phyloP scores from a whole-genome alignment of 2,329 filamentous ascomycete genomes.

The Rhynchosporium agropyri region DNA sequence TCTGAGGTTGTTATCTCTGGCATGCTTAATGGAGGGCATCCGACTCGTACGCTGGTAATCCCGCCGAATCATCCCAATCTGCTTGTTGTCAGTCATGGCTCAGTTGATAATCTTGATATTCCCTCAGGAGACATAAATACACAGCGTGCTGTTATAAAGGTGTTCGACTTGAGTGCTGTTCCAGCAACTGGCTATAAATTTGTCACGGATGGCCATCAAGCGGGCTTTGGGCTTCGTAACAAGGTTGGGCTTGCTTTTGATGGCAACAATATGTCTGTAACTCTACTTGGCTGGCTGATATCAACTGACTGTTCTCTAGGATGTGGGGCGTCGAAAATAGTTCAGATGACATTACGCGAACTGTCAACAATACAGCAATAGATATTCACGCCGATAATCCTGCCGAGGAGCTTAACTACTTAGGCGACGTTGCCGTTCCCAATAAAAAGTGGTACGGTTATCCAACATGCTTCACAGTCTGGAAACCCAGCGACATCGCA shows the following conservation, averaged over 20 bases:
- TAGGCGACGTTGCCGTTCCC: conserved; percentile 28
- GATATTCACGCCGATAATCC: conserved; percentile 32
- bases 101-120: conserved; percentile 28
- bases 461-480: conserved; percentile 32
- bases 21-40: conserved; percentile 28
- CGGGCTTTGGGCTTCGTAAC: conserved; percentile 32
- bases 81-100: conserved; percentile 30
- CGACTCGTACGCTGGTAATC: conserved; percentile 27
- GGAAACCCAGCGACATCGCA: conserved; percentile 26
- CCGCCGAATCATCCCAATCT: conserved; percentile 25
- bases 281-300: neutral
- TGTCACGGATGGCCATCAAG: conserved; percentile 24
- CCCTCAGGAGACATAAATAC: conserved; percentile 22
- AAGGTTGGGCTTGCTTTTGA: conserved; percentile 31
- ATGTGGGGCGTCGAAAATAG: conserved; percentile 27
- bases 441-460: conserved; percentile 31
- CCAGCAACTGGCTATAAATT: conserved; percentile 29
- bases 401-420: conserved; percentile 30
- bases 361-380: conserved; percentile 17
- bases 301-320: conserved; percentile 18
- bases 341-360: conserved; percentile 23
- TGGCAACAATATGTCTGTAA: conserved; percentile 26
- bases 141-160: conserved; percentile 30
- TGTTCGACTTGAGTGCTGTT: conserved; percentile 27
- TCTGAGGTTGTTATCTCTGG: conserved; percentile 23